Percentiles rank a stretch among this genome's conserved stretches.
Evolutionary conservation across 768 basidiomycete species (phyloP).

Genomic region (Tremella yokohamensis): DNA sequence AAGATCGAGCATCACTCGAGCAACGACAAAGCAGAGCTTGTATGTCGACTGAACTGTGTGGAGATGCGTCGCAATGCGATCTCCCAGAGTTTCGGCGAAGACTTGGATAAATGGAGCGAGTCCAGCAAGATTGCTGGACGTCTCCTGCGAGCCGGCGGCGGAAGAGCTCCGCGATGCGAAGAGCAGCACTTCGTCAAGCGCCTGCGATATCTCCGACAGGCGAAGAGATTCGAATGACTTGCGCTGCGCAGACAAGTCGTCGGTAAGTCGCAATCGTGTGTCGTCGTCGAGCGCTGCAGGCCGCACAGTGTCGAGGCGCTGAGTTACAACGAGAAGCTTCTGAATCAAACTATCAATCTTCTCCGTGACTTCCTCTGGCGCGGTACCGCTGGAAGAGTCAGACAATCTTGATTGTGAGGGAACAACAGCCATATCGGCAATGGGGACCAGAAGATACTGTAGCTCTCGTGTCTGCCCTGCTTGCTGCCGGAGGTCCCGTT

Average conservation of each 20-base stretch:
- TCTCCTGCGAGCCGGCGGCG: not conserved
- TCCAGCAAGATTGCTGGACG: not conserved
- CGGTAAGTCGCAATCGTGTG: not conserved
- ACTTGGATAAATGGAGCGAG: not conserved
- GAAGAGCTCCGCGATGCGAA: not conserved
- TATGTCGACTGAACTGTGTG: slow-evolving; percentile 73
- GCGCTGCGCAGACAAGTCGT: not conserved
- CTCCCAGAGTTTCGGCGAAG: not conserved
- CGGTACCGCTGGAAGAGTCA: not conserved
- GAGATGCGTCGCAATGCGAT: slow-evolving; percentile 56
- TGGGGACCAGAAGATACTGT: slow-evolving; percentile 48
- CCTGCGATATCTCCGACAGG: not conserved
- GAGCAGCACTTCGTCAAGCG: not conserved
- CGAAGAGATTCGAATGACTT: not conserved
- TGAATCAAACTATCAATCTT: slow-evolving; percentile 57
- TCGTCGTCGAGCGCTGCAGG: slow-evolving; percentile 11
- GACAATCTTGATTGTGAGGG: not conserved
- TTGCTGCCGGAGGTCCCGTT: slow-evolving; percentile 15
- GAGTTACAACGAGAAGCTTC: slow-evolving; percentile 63
- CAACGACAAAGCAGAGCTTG: slow-evolving; percentile 77
- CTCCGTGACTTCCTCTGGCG: slow-evolving; percentile 18
- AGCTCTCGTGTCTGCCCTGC: slow-evolving; percentile 31
- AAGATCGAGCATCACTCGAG: slow-evolving; percentile 67
- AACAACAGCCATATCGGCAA: slow-evolving; percentile 47
- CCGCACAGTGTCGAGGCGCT: slow-evolving; percentile 54